Evolutionary conservation across 441 rosid species (phyloP).

Genomic region (Raphanus hybrid): DNA sequence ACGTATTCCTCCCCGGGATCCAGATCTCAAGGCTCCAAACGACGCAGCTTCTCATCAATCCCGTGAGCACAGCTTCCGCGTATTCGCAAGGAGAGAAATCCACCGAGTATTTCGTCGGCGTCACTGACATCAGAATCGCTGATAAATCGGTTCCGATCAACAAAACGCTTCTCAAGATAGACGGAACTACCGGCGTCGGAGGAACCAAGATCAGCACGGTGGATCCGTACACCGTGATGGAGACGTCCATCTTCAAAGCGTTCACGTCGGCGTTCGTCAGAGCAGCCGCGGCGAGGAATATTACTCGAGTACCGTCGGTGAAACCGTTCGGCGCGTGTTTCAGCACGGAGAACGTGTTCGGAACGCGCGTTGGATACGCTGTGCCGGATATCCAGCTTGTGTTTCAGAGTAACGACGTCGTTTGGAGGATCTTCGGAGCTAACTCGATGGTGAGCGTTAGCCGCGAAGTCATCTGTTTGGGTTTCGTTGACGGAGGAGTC

Average conservation of each 20-base stretch:
- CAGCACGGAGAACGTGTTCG: conserved; percentile 38
- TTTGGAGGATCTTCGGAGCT: conserved; percentile 68
- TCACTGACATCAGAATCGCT: conserved; percentile 48
- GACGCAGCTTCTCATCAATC: conserved; percentile 64
- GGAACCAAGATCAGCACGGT: conserved; percentile 83
- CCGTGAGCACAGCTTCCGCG: conserved; percentile 67
- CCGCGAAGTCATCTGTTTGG: conserved; percentile 61
- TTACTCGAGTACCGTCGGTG: conserved; percentile 51
- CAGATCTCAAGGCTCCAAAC: conserved; percentile 47
- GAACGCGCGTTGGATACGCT: conserved; percentile 61
- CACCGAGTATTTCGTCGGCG: conserved; percentile 63
- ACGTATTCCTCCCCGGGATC: conserved; percentile 58
- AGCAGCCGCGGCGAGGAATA: conserved; percentile 45
- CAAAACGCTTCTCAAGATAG: conserved; percentile 49
- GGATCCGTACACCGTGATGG: conserved; percentile 68
- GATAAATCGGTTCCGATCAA: conserved; percentile 51
- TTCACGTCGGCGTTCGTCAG: conserved; percentile 49
- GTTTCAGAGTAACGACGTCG: conserved; percentile 52
- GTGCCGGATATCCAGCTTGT: conserved; percentile 69
- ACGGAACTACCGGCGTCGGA: conserved; percentile 50
- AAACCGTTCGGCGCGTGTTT: conserved; percentile 71
- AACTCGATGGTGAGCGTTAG: conserved; percentile 72
- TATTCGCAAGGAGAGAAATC: conserved; percentile 57
- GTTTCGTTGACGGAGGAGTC: conserved; percentile 72
- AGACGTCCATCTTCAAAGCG: conserved; percentile 58